Base-by-base conservation (phyloP, 805 yeast genomes). In the Candida verbasci region DNA sequence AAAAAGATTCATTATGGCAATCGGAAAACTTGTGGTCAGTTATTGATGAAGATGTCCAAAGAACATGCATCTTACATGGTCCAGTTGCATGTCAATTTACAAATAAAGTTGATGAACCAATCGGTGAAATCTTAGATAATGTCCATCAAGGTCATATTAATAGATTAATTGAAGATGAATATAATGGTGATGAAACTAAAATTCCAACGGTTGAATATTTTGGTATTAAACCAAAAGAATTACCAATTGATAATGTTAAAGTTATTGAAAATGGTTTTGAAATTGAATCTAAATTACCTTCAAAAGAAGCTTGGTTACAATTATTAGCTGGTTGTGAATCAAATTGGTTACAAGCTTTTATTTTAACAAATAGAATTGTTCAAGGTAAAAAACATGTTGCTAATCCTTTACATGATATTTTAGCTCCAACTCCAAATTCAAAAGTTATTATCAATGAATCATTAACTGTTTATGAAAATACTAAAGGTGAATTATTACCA, bases 1-100 rank as follows among this genome's bases (percentile, higher is more conserved):
- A 93, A 80, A 93, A 93, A 72, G 99, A 93, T 65, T 91, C 97
- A 21, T 74, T 93, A 61, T 93, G 98, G 98, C 99, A 93, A 75
- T 85, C 96, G 17, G 97, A 93, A 72, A 91, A 86, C 60, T 76
- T 93, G 58, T 97, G 88, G 60, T 86, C 97, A 42, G 97, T 93
- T 57, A 89, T 86, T 47, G 97, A 76, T 49, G 87, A 84, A 54
- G 99, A 93, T 60, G 97, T 93, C 44, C 89, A 89, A 65, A 84
- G 98, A 75, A 91, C 97, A n/a, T 94, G 98, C 84, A 88, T 93
- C 49, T 76, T 93, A 55, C 96, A 88, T 54, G 97, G 98, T 52
- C 99, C 99, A 35, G 97, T 93, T 49, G 95, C 99, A 52, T 96
- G 96, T 51, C 88, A 82, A 66, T 89, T 70, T 72, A 81, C 97